Base-by-base conservation (phyloP, 768 basidiomycete species). In the Agaricus subrufescens region DNA sequence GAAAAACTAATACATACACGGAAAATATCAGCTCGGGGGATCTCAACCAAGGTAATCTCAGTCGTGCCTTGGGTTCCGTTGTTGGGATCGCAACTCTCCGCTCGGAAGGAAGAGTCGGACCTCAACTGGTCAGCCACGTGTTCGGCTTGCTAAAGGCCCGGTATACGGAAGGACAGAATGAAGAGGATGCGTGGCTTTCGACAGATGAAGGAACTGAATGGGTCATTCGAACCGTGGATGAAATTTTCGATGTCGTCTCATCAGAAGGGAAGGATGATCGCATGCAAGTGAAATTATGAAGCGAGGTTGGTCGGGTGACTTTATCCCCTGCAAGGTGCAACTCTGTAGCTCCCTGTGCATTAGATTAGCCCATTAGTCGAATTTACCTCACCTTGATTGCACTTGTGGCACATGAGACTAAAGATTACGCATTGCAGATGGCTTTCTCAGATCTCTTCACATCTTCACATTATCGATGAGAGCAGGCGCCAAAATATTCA, bases 61-160 rank as follows among this genome's bases (percentile, higher is more conserved):
- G 89, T 69, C 85, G 94, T 60, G 83, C 88, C 39, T 67, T 94
- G 67, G 86, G 91, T 50, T 94, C 91, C 34, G 82, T 94, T 40
- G 86, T 92, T 59, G 94, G 89, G 30, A 85, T 89, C 46, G 87
- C 94, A 26, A 86, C 90, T 58, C 80, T 96, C 50, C 86, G 94
- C 56, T 85, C 94, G 29, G 91, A 94, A 65, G 85, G 82, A 29
- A 77, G 87, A 46, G 94, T 95, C 59, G 91, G 84, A 25, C 91
- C 93, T 6, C 94, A 96, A 69, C 77, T 96, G 56, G 86, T 75
- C 10, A 93, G 91, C 68, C 94, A 96, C 68, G 86, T 89, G 48
- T 94, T 91, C 69, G 94, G 94, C 11, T 79, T 96, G 62, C 84
- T 94, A 66, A 96, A 94, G 70, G 89, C 91, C 23, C 86, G 87